A percentile compares a stretch with the other conserved stretches of the same genome.
Conservation (phyloP, 257 asterid genomes). For the Jacaranda mimosifolia region DNA sequence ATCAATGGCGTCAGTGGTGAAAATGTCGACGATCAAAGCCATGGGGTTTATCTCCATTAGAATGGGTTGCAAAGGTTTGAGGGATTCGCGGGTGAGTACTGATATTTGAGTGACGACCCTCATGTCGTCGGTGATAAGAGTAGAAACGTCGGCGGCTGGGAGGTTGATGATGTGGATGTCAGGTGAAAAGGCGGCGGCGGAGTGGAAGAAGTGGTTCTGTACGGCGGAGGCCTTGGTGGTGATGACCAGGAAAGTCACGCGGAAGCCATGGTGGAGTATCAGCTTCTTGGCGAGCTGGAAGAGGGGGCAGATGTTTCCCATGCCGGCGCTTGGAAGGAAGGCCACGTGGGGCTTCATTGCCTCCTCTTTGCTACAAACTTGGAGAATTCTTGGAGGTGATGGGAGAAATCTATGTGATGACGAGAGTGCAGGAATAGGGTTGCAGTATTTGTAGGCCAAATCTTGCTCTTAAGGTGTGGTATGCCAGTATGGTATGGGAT, state of each 20-base stretch:
- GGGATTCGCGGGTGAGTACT: conserved; percentile 39
- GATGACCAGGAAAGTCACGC: conserved; percentile 50
- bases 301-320: conserved; percentile 56
- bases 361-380: not conserved
- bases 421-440: not conserved
- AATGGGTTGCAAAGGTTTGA: conserved; percentile 35
- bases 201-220: conserved; percentile 39
- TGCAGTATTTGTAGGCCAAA: not conserved
- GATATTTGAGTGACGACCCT: conserved; percentile 32
- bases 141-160: conserved; percentile 49
- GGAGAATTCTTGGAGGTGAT: not conserved
- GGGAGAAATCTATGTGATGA: not conserved
- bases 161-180: conserved; percentile 44
- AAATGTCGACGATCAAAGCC: conserved; percentile 47
- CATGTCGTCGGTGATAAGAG: conserved; percentile 34
- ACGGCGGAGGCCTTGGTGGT: conserved; percentile 51
- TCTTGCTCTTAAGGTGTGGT: too few relatives aligned
- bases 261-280: conserved; percentile 34
- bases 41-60: conserved; percentile 19
- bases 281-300: conserved; percentile 53
- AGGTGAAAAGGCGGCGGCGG: conserved; percentile 22
- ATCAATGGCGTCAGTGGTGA: conserved; percentile 52
- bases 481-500: too few relatives aligned
- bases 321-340: conserved; percentile 57
- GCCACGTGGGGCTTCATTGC: conserved; percentile 41